A percentile compares a stretch with the other conserved stretches of the same genome.
phyloP scores from a whole-genome alignment of 75 land plant genomes.

The Isoetes taiwanensis region DNA sequence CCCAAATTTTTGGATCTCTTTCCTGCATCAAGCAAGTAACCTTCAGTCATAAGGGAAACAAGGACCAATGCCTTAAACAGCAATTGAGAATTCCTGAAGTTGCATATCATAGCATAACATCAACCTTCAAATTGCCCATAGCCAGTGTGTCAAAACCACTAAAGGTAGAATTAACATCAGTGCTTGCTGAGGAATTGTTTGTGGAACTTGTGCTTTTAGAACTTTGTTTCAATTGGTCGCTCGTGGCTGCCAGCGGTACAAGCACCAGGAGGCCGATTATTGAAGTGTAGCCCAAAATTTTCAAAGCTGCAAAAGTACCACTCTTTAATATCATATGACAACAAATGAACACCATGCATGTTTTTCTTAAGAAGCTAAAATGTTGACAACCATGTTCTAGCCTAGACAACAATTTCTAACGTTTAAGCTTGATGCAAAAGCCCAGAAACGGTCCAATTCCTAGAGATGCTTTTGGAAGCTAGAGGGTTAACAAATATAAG shows the following conservation, averaged over 20 bases:
- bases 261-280: constrained; percentile 52
- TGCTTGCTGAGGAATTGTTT: not conserved
- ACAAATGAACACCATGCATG: not conserved
- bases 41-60: not conserved
- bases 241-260: constrained; percentile 59
- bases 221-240: constrained; percentile 5
- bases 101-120: too few relatives aligned
- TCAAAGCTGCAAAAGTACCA: constrained; percentile 33
- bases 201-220: not conserved
- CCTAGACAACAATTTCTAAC: not conserved
- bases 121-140: constrained; percentile 66
- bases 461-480: not conserved
- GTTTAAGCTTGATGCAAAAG: not conserved
- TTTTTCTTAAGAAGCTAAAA: not conserved
- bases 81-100: not conserved
- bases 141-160: constrained; percentile 50
- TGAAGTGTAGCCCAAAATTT: constrained; percentile 50
- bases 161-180: constrained; percentile 22
- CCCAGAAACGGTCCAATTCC: not conserved
- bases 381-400: not conserved
- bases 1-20: constrained; percentile 47
- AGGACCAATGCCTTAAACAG: not conserved
- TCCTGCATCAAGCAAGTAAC: constrained; percentile 10
- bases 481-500: not conserved
- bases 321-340: not conserved